Evolutionary conservation across 257 asterid genomes (phyloP).

Genomic region (Datura wrightii): DNA sequence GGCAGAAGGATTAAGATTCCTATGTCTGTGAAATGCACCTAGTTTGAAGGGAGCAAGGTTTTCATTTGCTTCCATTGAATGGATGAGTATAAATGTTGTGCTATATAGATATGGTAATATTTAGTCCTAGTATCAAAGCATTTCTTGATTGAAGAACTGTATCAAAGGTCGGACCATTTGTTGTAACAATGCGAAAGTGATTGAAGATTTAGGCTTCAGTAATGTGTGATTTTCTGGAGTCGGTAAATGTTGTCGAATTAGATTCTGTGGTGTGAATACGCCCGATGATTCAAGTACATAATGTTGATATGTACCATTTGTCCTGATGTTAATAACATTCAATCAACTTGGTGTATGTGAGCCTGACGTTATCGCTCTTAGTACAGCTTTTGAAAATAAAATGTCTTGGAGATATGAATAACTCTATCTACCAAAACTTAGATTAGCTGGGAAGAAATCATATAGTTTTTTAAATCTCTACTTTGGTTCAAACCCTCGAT

Average conservation of each 20-base stretch:
- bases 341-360: background rate
- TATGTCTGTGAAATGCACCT: background rate
- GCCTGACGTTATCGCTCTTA: background rate
- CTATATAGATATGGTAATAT: conserved; percentile 19
- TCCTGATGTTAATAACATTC: background rate
- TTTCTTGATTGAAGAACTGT: conserved; percentile 20
- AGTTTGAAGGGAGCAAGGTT: background rate
- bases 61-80: background rate
- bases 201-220: conserved; percentile 8
- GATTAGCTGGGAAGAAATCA: background rate
- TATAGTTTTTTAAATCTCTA: background rate
- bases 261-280: conserved; percentile 26
- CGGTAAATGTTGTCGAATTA: background rate
- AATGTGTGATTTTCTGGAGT: background rate
- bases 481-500: background rate
- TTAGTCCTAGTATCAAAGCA: background rate
- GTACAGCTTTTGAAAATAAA: background rate
- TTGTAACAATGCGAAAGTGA: conserved; percentile 11
- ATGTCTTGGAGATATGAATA: background rate
- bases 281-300: conserved; percentile 12
- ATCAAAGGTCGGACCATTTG: conserved; percentile 10
- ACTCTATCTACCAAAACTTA: background rate
- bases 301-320: conserved; percentile 17
- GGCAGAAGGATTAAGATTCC: background rate
- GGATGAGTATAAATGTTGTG: conserved; percentile 2